These are phyloP conservation scores for Debaryomyces sp. DNA, from an alignment of 1,139 yeast species.

Conservation along the genomic window DNA sequence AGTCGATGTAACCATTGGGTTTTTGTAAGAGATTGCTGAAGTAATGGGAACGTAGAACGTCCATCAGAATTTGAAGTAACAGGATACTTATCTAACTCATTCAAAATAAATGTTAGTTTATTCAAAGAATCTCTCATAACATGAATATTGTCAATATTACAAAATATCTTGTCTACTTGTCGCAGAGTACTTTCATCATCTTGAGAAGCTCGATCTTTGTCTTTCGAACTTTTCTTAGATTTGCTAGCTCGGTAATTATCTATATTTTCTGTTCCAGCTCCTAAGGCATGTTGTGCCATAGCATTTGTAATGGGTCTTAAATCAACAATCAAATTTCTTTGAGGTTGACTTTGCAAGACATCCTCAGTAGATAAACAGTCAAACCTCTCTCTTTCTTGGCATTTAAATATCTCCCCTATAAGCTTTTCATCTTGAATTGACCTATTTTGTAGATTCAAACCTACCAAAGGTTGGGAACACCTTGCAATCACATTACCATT, in stretches of 20 bases:
- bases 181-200: constrained; percentile 13
- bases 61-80: constrained; percentile 29
- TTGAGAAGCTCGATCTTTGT: constrained; percentile 11
- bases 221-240: constrained; percentile 13
- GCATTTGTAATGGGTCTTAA: constrained; percentile 94
- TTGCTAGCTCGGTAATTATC: constrained; percentile 66
- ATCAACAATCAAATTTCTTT: constrained; percentile 79
- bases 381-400: constrained; percentile 38
- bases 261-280: constrained; percentile 95
- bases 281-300: constrained; percentile 93
- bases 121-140: constrained; percentile 86
- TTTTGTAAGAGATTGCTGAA: constrained; percentile 54
- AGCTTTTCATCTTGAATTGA: constrained; percentile 91
- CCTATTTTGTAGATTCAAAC: constrained; percentile 76
- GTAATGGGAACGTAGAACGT: constrained; percentile 33
- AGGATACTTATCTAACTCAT: constrained; percentile 65
- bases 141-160: constrained; percentile 94
- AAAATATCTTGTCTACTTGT: constrained; percentile 62
- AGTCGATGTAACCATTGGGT: constrained; percentile 83
- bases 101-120: constrained; percentile 62
- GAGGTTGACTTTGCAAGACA: constrained; percentile 39
- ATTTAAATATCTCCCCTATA: constrained; percentile 68
- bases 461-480: constrained; percentile 92
- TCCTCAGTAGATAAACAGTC: constrained; percentile 18
- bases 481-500: constrained; percentile 84